Percentiles rank a stretch among this genome's conserved stretches.
These are phyloP conservation scores for Ophiostoma pallidulum DNA, from an alignment of 2,329 filamentous ascomycete species.

Conservation along the genomic window DNA sequence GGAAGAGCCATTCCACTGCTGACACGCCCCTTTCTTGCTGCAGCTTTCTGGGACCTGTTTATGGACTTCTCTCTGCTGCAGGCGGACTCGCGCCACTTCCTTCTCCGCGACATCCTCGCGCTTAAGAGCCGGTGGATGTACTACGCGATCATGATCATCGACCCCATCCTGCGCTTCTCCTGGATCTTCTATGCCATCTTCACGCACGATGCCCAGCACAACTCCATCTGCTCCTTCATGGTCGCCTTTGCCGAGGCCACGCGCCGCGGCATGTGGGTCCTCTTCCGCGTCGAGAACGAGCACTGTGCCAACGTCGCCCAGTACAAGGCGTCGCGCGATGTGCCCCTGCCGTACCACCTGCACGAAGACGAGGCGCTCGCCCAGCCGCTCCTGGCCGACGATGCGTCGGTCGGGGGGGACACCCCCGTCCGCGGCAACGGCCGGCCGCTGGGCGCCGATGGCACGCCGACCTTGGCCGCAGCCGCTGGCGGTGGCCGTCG, in stretches of 20 bases:
- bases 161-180: conserved; percentile 79
- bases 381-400: conserved; percentile 11
- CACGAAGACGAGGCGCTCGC: conserved; percentile 22
- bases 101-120: conserved; percentile 68
- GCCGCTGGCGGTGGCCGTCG: no score
- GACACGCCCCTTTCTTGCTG: not conserved
- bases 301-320: conserved; percentile 86
- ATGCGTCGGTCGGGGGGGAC: not conserved
- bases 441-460: conserved; percentile 15
- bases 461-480: not conserved
- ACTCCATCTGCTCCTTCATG: conserved; percentile 69
- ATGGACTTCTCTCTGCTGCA: conserved; percentile 97
- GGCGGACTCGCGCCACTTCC: conserved; percentile 54
- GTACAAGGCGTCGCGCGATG: conserved; percentile 81
- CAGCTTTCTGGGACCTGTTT: conserved; percentile 81
- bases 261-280: conserved; percentile 81
- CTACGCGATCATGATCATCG: conserved; percentile 72
- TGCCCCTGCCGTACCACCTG: conserved; percentile 72
- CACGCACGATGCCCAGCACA: conserved; percentile 70
- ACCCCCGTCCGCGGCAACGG: no score
- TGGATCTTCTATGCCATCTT: conserved; percentile 94
- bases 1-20: no score
- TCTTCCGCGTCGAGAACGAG: conserved; percentile 95
- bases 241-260: conserved; percentile 69
- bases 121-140: conserved; percentile 76